Percentiles rank a stretch among this genome's conserved stretches.
phyloP scores from a whole-genome alignment of 805 yeast genomes.

The Priceomyces melissophilus region DNA sequence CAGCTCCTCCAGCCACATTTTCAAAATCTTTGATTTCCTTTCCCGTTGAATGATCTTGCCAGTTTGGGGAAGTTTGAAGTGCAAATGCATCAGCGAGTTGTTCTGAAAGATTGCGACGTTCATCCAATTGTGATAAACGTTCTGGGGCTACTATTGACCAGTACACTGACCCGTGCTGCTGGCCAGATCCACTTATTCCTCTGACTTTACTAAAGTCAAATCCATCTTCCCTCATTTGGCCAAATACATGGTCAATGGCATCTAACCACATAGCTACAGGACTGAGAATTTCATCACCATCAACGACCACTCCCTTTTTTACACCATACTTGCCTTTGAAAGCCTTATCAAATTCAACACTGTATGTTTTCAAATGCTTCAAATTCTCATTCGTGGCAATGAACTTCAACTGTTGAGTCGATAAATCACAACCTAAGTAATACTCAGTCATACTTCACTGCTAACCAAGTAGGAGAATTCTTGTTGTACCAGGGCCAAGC shows the following conservation, averaged over 20 bases:
- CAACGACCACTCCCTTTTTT: conserved; percentile 66
- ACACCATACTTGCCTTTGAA: conserved; percentile 57
- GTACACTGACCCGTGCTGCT: conserved; percentile 88
- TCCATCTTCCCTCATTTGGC: conserved; percentile 42
- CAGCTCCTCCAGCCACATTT: conserved; percentile 50
- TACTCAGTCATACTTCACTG: conserved; percentile 26
- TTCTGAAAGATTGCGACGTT: conserved; percentile 33
- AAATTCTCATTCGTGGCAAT: conserved; percentile 58
- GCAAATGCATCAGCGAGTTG: conserved; percentile 57
- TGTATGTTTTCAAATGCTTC: conserved; percentile 50
- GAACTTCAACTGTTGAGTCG: conserved; percentile 85
- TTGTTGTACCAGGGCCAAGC: conserved; percentile 56
- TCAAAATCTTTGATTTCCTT: conserved; percentile 64
- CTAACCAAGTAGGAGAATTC: conserved; percentile 48
- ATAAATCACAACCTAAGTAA: conserved; percentile 76
- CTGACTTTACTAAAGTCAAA: conserved; percentile 59
- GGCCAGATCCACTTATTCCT: conserved; percentile 82
- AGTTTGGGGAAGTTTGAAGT: conserved; percentile 71
- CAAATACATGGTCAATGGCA: conserved; percentile 65
- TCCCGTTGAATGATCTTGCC: conserved; percentile 93
- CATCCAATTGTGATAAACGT: conserved; percentile 36
- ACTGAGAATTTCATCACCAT: conserved; percentile 58
- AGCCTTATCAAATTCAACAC: conserved; percentile 71
- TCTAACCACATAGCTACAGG: conserved; percentile 93
- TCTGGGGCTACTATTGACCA: conserved; percentile 56